These are phyloP conservation scores for Actinidia chinensis DNA, from an alignment of 179 eudicot genomes.

Conservation along the genomic window DNA sequence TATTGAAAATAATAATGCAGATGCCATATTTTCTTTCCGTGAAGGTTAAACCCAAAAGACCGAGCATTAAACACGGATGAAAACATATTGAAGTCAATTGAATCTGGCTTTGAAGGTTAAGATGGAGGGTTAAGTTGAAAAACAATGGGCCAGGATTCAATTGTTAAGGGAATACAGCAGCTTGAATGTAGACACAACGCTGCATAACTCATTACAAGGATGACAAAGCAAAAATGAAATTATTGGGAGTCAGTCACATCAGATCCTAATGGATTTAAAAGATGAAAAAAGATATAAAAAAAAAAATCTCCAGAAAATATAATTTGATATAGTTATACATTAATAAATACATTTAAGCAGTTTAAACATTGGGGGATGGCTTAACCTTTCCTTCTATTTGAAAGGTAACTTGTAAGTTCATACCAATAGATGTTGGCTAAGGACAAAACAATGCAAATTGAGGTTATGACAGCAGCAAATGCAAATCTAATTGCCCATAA, in stretches of 20 bases:
- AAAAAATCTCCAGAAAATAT: background rate
- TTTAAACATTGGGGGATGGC: background rate
- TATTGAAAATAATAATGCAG: background rate
- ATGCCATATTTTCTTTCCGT: background rate
- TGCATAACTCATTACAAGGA: background rate
- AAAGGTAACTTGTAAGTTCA: background rate
- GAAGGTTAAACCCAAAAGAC: background rate
- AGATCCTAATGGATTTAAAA: background rate
- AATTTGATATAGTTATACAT: background rate
- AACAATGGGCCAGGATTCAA: background rate
- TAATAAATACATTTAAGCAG: background rate
- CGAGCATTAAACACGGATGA: background rate
- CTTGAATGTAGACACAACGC: background rate
- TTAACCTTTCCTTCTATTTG: background rate
- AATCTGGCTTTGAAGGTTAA: background rate
- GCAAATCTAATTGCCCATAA: background rate
- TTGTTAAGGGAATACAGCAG: background rate
- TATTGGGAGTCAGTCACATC: background rate
- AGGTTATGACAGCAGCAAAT: background rate
- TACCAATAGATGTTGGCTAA: too few species aligned
- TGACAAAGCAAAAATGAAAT: background rate
- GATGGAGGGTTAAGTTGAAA: background rate
- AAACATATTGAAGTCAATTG: background rate
- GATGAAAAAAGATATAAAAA: too few species aligned
- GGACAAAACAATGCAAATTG: background rate